Base-by-base conservation (phyloP, 208 protist genomes). In the Acanthamoeba triangularis region DNA sequence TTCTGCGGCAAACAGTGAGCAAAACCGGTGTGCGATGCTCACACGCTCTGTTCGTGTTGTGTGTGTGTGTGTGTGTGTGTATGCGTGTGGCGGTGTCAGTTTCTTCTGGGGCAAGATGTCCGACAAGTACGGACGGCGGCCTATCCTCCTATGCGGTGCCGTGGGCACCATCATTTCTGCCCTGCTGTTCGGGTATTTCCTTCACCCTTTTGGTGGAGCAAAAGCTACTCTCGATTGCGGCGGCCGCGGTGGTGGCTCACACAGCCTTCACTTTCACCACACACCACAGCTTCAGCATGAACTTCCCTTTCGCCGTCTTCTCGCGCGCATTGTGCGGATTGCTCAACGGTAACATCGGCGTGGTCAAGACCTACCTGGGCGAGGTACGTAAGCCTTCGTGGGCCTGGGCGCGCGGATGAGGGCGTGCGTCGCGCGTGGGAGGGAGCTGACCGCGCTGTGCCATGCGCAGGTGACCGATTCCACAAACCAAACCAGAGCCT, bases 71-170 rank as follows among this genome's bases (percentile, higher is more conserved):
- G n/a, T n/a, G n/a, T n/a, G n/a, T n/a, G n/a, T n/a, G n/a, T n/a
- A n/a, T n/a, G n/a, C n/a, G n/a, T n/a, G n/a, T n/a, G n/a, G 14
- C 25, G 18, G 35, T 2, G 7, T 18, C 63, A 92, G 85, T 37
- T 92, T 92, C 63, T 74, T 92, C 35, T 92, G 85, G 85, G 85
- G 85, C 44, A 76, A 74, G 85, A 37, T 92, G 85, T 67, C 85
- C 11, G 85, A 92, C 61, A 92, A 67, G 28, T 92, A 74, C 37
- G 85, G 85, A 25, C 85, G 85, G 7, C 54, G 85, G 13, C 85
- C 85, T 2, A 74, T 92, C 35, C 85, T 92, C 63, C 37, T 92
- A 8, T 54, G 54, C 35, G 85, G 85, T 3, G 63, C 85, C 59
- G 25, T 74, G 30, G 85, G 85, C 63, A 92, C 85, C 44, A 49